Evolutionary conservation across 2,329 filamentous ascomycete species (phyloP).

Genomic region (Penicillium polonicum): DNA sequence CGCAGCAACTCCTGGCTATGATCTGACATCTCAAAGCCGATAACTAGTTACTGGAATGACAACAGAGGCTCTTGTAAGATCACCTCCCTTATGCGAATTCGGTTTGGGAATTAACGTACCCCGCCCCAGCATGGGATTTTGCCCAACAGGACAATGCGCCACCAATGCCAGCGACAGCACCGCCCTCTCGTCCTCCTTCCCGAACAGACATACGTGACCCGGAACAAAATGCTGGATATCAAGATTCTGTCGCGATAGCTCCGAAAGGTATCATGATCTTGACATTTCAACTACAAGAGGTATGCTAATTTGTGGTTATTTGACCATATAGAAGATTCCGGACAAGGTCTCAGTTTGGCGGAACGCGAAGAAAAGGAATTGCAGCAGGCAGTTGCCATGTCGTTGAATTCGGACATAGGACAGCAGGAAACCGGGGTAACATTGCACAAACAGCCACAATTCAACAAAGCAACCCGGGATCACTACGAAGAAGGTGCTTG

Average conservation of each 20-base stretch:
- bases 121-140: slow-evolving; percentile 37
- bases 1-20: background rate
- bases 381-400: slow-evolving; percentile 49
- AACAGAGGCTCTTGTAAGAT: slow-evolving; percentile 29
- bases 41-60: slow-evolving; percentile 25
- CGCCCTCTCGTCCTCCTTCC: slow-evolving; percentile 50
- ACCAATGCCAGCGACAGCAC: slow-evolving; percentile 36
- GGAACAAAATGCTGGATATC: slow-evolving; percentile 19
- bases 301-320: slow-evolving; percentile 18
- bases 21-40: slow-evolving; percentile 18
- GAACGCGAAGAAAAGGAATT: slow-evolving; percentile 48
- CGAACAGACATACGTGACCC: slow-evolving; percentile 38
- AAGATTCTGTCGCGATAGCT: slow-evolving; percentile 27
- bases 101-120: slow-evolving; percentile 2
- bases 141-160: slow-evolving; percentile 39
- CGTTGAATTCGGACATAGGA: slow-evolving; percentile 43
- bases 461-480: slow-evolving; percentile 56
- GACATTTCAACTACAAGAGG: slow-evolving; percentile 17
- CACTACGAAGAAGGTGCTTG: slow-evolving; percentile 56
- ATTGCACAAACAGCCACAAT: slow-evolving; percentile 40
- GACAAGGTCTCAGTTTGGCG: slow-evolving; percentile 38
- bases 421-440: slow-evolving; percentile 58
- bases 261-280: slow-evolving; percentile 25
- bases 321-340: slow-evolving; percentile 19
- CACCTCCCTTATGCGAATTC: background rate